phyloP scores from a whole-genome alignment of 208 protist species.

The Angomonas ambiguus region DNA sequence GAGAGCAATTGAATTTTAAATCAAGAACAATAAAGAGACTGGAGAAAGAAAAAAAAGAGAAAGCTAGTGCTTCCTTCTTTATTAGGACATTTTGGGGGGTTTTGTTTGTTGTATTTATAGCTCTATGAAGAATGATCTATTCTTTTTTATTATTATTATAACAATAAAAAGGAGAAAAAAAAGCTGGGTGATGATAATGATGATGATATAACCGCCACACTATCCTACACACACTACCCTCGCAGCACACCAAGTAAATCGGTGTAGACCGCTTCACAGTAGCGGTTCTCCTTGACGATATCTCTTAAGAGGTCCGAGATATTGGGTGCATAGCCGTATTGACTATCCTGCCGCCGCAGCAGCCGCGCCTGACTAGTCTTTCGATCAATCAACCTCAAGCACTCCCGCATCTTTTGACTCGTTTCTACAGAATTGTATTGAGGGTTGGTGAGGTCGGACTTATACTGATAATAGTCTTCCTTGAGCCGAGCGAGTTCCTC shows the following conservation, averaged over 20 bases:
- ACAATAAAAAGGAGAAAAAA: too few relatives aligned
- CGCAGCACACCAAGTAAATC: constrained; percentile 53
- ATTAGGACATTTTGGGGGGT: constrained; percentile 1
- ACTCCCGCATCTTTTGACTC: constrained; percentile 56
- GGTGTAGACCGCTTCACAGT: constrained; percentile 66
- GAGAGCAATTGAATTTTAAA: background rate
- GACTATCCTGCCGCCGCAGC: constrained; percentile 46
- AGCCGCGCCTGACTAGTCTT: constrained; percentile 57
- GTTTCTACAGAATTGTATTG: constrained; percentile 43
- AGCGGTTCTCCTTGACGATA: constrained; percentile 60
- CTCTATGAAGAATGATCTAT: background rate
- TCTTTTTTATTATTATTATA: too few relatives aligned
- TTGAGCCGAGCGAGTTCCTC: constrained; percentile 45
- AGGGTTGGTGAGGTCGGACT: constrained; percentile 41
- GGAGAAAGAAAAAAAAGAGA: constrained; percentile 9
- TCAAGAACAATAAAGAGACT: background rate
- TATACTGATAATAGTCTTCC: constrained; percentile 40
- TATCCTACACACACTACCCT: too few relatives aligned
- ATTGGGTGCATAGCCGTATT: constrained; percentile 19
- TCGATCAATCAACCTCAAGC: constrained; percentile 54
- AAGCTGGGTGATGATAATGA: too few relatives aligned
- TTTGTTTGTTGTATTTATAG: background rate
- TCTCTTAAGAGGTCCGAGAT: constrained; percentile 51
- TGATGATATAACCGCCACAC: too few relatives aligned
- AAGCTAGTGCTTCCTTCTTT: constrained; percentile 1